These are phyloP conservation scores for Mycena belliarum DNA, from an alignment of 768 basidiomycete genomes.

Conservation along the genomic window DNA sequence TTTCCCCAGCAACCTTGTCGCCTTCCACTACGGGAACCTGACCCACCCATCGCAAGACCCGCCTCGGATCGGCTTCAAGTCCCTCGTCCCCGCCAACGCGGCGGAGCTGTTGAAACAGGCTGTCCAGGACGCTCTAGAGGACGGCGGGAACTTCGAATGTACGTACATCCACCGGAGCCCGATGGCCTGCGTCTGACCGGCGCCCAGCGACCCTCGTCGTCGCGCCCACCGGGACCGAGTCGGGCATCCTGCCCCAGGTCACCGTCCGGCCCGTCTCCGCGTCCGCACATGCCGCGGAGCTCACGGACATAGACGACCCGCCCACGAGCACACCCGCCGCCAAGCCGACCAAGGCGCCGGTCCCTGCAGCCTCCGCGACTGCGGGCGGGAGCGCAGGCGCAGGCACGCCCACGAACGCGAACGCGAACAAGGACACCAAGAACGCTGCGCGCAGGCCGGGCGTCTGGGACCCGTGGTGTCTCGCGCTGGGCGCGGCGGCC, in stretches of 20 bases:
- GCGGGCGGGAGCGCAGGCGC: no score
- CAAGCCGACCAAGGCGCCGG: not conserved
- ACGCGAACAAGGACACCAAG: not conserved
- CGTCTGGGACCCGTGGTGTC: constrained; percentile 11
- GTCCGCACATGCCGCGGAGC: constrained; percentile 4
- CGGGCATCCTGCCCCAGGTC: constrained; percentile 24
- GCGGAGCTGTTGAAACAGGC: constrained; percentile 36
- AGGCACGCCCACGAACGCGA: not conserved
- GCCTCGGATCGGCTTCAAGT: constrained; percentile 67
- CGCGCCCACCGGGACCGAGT: constrained; percentile 38
- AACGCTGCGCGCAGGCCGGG: not conserved
- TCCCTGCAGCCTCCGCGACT: no score
- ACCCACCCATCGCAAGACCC: constrained; percentile 66
- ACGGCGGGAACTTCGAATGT: constrained; percentile 43
- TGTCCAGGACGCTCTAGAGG: constrained; percentile 35
- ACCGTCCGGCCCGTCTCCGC: constrained; percentile 19
- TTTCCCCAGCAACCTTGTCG: constrained; percentile 51
- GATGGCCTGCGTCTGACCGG: not conserved
- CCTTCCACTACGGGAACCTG: constrained; percentile 73
- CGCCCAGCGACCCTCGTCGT: constrained; percentile 34
- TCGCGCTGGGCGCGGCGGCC: constrained; percentile 6
- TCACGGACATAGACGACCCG: constrained; percentile 5
- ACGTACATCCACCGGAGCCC: not conserved
- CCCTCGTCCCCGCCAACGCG: constrained; percentile 59
- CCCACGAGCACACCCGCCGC: not conserved